Evolutionary conservation across 257 asterid genomes (phyloP).

Genomic region (Solanum paucissectum): DNA sequence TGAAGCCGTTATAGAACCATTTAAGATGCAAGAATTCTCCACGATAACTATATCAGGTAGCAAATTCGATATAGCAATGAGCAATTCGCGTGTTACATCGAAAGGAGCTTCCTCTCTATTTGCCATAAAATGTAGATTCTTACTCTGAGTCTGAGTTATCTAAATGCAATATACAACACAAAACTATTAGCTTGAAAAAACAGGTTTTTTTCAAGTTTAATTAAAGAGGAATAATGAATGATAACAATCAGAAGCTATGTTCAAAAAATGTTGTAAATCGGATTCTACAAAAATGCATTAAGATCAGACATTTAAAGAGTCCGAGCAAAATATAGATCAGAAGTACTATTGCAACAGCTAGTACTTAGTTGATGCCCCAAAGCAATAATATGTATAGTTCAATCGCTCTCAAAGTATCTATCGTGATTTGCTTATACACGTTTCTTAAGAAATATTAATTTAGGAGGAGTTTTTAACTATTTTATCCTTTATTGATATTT

Average conservation of each 20-base stretch:
- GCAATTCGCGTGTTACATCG: constrained; percentile 16
- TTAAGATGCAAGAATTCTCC: neutral
- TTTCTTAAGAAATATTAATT: neutral
- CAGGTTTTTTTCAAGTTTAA: neutral
- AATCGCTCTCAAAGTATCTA: neutral
- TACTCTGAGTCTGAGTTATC: neutral
- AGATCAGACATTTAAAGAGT: neutral
- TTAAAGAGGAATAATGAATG: neutral
- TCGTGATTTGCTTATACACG: neutral
- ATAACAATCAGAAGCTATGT: neutral
- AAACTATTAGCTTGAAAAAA: neutral
- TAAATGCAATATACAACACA: neutral
- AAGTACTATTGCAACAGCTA: neutral
- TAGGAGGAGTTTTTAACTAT: neutral
- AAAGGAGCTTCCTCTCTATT: constrained; percentile 6
- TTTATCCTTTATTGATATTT: neutral
- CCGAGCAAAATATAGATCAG: neutral
- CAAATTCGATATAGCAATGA: constrained; percentile 12
- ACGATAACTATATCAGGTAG: neutral
- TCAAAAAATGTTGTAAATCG: neutral
- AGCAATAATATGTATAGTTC: neutral
- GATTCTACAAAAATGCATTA: neutral
- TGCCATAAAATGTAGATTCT: constrained; percentile 15
- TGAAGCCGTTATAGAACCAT: neutral
- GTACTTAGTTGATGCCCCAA: neutral